A percentile compares a stretch with the other conserved stretches of the same genome.
phyloP scores from a whole-genome alignment of 2,329 filamentous ascomycete species.

The Microcyclospora pomicola region DNA sequence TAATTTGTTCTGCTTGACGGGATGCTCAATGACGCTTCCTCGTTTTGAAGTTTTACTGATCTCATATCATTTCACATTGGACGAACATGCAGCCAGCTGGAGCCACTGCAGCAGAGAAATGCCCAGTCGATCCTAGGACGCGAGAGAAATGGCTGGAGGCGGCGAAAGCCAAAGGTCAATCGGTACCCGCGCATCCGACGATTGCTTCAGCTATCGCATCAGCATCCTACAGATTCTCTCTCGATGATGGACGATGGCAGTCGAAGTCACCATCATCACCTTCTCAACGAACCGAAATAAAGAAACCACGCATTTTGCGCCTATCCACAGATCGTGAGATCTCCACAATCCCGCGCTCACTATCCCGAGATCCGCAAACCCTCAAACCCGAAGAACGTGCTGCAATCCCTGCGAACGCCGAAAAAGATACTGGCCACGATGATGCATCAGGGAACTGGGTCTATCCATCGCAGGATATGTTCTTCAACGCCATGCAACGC shows the following conservation, averaged over 20 bases:
- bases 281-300: neutral
- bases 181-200: slow-evolving; percentile 16
- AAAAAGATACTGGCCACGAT: slow-evolving; percentile 63
- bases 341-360: slow-evolving; percentile 54
- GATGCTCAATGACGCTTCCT: too few species aligned
- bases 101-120: slow-evolving; percentile 36
- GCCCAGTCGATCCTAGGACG: slow-evolving; percentile 82
- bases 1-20: too few species aligned
- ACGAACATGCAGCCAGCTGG: slow-evolving; percentile 14
- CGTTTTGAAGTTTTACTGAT: too few species aligned
- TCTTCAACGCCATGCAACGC: slow-evolving; percentile 91
- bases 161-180: slow-evolving; percentile 34
- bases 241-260: slow-evolving; percentile 21
- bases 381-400: slow-evolving; percentile 25
- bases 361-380: slow-evolving; percentile 12
- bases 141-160: slow-evolving; percentile 75
- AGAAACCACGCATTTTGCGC: slow-evolving; percentile 11
- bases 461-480: slow-evolving; percentile 93
- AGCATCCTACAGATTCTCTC: slow-evolving; percentile 17
- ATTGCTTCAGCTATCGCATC: slow-evolving; percentile 10
- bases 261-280: neutral
- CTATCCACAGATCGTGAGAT: slow-evolving; percentile 59
- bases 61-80: too few species aligned
- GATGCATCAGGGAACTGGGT: slow-evolving; percentile 75
- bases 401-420: slow-evolving; percentile 48